A percentile compares a stretch with the other conserved stretches of the same genome.
These are phyloP conservation scores for Eucalyptus erythrocorys DNA, from an alignment of 345 rosid genomes.

Conservation along the genomic window DNA sequence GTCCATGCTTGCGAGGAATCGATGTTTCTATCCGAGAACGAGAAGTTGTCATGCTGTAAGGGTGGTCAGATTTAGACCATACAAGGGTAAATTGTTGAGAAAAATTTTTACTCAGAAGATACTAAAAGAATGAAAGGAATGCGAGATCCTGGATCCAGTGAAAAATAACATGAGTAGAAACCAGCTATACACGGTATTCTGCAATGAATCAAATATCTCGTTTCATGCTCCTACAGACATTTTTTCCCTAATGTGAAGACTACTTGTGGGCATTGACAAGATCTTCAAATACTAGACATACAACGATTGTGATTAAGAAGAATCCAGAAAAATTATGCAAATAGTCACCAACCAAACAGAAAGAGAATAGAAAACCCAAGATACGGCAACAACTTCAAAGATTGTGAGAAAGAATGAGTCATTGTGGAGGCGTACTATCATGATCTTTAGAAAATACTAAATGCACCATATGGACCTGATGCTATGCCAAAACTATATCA, in stretches of 20 bases:
- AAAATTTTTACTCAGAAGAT: not conserved
- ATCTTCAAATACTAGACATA: not conserved
- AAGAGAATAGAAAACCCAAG: not conserved
- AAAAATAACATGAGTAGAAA: not conserved
- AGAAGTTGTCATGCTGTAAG: conserved; percentile 66
- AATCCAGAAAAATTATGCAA: not conserved
- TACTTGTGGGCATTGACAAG: not conserved
- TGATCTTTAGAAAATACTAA: not conserved
- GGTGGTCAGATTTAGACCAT: not conserved
- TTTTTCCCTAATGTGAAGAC: not conserved
- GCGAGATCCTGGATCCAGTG: not conserved
- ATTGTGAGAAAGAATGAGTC: not conserved
- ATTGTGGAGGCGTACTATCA: not conserved
- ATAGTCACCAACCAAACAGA: not conserved
- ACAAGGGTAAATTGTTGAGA: not conserved
- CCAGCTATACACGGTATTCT: not conserved
- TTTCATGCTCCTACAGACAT: not conserved
- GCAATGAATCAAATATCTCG: not conserved
- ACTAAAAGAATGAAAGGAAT: not conserved
- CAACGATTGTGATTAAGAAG: not conserved
- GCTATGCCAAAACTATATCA: not conserved
- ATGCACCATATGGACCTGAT: not conserved
- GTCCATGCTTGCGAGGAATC: conserved; percentile 98
- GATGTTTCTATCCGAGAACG: conserved; percentile 82
- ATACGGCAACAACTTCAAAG: not conserved